A percentile compares a stretch with the other conserved stretches of the same genome.
Conservation (phyloP, 345 rosid species). For the Excoecaria agallocha region DNA sequence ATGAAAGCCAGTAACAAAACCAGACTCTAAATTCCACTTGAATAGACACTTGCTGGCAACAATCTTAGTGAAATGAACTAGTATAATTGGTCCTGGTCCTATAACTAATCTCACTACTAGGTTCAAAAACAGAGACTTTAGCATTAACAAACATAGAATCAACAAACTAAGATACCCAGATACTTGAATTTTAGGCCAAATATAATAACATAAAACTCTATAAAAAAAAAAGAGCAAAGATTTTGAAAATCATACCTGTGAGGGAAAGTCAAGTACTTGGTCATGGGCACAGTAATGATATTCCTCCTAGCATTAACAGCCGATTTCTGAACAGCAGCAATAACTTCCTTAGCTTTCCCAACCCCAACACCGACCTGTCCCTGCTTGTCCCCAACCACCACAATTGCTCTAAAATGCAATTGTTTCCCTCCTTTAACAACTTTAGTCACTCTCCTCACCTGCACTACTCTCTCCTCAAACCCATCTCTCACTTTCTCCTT, state of each 20-base stretch:
- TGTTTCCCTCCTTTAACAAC: slow-evolving; percentile 95
- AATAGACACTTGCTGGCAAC: no score
- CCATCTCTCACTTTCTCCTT: slow-evolving; percentile 67
- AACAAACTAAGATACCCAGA: not conserved
- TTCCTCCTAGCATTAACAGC: slow-evolving; percentile 76
- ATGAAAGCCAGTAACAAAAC: not conserved
- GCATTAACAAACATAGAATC: not conserved
- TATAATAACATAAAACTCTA: not conserved
- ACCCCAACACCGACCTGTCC: slow-evolving; percentile 88
- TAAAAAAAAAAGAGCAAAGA: not conserved
- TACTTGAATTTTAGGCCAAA: not conserved
- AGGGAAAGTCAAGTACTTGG: slow-evolving; percentile 84
- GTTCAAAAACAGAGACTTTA: not conserved
- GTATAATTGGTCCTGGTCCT: no score
- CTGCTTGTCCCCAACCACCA: slow-evolving; percentile 81
- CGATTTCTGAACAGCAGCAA: slow-evolving; percentile 75
- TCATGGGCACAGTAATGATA: slow-evolving; percentile 72
- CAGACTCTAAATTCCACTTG: not conserved
- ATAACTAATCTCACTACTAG: not conserved
- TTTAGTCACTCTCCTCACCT: slow-evolving; percentile 76
- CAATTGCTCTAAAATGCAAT: slow-evolving; percentile 70
- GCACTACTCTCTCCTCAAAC: slow-evolving; percentile 85
- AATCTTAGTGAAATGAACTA: no score
- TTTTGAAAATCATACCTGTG: slow-evolving; percentile 50
- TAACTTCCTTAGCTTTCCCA: slow-evolving; percentile 80